Conservation (phyloP, 148 eudicot genomes). For the Euryodendron excelsum region DNA sequence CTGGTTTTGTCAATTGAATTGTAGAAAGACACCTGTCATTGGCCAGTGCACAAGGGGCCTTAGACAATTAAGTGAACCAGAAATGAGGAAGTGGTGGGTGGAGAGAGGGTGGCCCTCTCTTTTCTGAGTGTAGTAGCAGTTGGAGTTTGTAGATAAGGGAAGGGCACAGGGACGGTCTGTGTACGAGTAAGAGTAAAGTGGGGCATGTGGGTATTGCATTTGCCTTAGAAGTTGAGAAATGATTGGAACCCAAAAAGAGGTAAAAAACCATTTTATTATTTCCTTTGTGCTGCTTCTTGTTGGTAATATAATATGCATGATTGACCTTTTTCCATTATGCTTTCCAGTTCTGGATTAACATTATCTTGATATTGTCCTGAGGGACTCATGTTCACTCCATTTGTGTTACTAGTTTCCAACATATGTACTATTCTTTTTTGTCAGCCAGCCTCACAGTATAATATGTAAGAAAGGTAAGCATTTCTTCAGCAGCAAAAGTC, state of each 20-base stretch:
- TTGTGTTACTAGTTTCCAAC: too few relatives aligned
- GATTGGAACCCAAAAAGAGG: neutral
- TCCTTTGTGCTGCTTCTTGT: neutral
- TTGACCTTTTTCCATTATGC: neutral
- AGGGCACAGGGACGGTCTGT: neutral
- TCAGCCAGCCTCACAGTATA: neutral
- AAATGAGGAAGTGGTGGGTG: neutral
- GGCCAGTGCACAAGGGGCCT: neutral
- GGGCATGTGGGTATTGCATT: neutral
- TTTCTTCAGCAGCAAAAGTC: too few relatives aligned
- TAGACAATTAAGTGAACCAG: neutral
- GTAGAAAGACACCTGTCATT: neutral
- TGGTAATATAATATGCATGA: neutral
- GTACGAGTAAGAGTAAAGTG: neutral
- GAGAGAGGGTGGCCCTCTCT: too few relatives aligned
- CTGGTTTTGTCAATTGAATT: neutral
- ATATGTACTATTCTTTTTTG: too few relatives aligned
- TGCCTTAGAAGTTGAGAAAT: neutral
- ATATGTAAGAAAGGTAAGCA: too few relatives aligned
- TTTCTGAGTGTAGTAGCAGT: neutral
- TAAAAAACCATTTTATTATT: neutral
- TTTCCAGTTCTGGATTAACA: conserved; percentile 7
- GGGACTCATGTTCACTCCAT: neutral
- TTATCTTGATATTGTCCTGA: neutral
- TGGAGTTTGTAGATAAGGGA: neutral